Evolutionary conservation across 805 yeast species (phyloP).

Genomic region (Nakazawaea populi): DNA sequence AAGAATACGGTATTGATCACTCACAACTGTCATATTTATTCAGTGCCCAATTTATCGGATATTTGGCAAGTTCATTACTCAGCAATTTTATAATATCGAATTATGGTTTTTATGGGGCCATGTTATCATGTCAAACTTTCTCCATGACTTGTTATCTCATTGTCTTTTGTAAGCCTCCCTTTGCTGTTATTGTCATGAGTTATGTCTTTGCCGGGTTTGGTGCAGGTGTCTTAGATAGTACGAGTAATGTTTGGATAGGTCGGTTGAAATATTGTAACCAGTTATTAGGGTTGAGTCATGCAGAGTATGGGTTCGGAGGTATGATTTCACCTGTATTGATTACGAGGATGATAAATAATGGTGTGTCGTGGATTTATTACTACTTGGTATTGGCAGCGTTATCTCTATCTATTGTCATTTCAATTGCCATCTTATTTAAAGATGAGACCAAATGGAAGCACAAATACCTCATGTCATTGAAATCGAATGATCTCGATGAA

Average conservation of each 20-base stretch:
- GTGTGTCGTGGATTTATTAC: constrained; percentile 38
- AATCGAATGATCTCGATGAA: constrained; percentile 15
- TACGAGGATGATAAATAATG: constrained; percentile 32
- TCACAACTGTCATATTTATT: constrained; percentile 43
- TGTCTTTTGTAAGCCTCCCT: constrained; percentile 36
- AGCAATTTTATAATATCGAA: constrained; percentile 35
- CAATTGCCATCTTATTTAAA: constrained; percentile 25
- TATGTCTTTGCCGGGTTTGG: constrained; percentile 47
- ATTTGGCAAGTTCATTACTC: constrained; percentile 43
- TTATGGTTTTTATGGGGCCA: constrained; percentile 44
- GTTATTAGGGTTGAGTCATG: constrained; percentile 45
- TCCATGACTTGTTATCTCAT: constrained; percentile 33
- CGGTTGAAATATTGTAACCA: constrained; percentile 40
- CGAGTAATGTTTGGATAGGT: constrained; percentile 49
- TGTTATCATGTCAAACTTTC: constrained; percentile 26
- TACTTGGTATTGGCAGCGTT: constrained; percentile 30
- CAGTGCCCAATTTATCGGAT: constrained; percentile 48
- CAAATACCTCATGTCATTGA: constrained; percentile 18
- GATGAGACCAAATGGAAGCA: constrained; percentile 41
- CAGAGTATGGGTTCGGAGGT: constrained; percentile 49
- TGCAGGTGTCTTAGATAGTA: constrained; percentile 50
- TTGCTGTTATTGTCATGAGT: constrained; percentile 30
- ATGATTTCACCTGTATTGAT: constrained; percentile 43
- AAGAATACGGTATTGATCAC: constrained; percentile 42
- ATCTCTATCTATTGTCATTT: constrained; percentile 19